These are phyloP conservation scores for Aspergillus felis DNA, from an alignment of 2,329 filamentous ascomycete genomes.

Conservation along the genomic window DNA sequence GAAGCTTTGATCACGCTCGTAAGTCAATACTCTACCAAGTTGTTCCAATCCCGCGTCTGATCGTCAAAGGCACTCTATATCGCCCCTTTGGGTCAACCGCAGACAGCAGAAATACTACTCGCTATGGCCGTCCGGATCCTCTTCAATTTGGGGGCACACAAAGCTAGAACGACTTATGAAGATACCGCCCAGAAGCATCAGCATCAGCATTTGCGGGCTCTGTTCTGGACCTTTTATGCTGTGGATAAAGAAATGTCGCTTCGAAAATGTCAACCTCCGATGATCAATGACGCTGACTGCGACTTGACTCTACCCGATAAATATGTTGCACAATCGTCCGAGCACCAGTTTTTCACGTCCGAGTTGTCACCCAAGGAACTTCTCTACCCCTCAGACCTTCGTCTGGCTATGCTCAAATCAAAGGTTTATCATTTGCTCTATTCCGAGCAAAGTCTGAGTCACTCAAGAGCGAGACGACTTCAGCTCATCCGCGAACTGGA, in stretches of 20 bases:
- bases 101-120: constrained; percentile 19
- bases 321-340: constrained; percentile 16
- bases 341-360: constrained; percentile 16
- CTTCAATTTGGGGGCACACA: constrained; percentile 18
- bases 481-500: constrained; percentile 25
- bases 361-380: constrained; percentile 14
- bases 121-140: constrained; percentile 20
- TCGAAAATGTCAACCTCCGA: constrained; percentile 15
- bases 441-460: constrained; percentile 8
- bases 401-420: constrained; percentile 20
- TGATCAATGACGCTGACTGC: constrained; percentile 22
- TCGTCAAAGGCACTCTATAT: constrained; percentile 17
- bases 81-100: constrained; percentile 19
- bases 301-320: constrained; percentile 19
- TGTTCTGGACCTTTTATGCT: constrained; percentile 24
- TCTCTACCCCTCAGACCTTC: constrained; percentile 22
- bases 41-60: background rate
- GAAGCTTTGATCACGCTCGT: constrained; percentile 21
- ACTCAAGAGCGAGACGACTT: constrained; percentile 15
- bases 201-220: constrained; percentile 15
- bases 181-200: background rate
- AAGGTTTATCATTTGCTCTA: constrained; percentile 20
- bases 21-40: background rate
- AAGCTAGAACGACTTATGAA: background rate
- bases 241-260: constrained; percentile 24